Evolutionary conservation across 225 moss, liverwort and hornwort species (phyloP).

Genomic region (Thuidium tamariscinum): DNA sequence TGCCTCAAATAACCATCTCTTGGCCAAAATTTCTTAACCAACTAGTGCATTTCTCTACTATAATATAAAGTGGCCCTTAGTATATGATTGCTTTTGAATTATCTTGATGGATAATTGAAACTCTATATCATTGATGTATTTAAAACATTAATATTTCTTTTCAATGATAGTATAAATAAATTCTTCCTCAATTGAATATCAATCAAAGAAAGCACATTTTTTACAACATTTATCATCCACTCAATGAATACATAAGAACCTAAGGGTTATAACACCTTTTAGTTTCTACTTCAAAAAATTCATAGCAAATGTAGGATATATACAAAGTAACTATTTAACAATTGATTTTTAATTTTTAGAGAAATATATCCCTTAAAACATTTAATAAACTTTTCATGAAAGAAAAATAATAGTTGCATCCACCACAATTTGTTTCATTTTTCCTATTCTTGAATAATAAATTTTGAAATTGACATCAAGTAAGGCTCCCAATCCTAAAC

Average conservation of each 20-base stretch:
- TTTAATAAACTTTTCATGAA: neutral
- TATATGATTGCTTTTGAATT: too few species aligned
- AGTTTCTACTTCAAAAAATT: neutral
- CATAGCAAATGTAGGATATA: neutral
- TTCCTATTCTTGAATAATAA: neutral
- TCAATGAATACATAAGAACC: neutral
- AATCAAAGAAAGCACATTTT: neutral
- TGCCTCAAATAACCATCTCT: too few species aligned
- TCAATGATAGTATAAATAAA: neutral
- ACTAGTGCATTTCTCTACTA: too few species aligned
- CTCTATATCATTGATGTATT: too few species aligned
- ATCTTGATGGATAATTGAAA: too few species aligned
- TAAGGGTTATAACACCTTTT: neutral
- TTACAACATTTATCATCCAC: neutral
- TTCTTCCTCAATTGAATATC: neutral
- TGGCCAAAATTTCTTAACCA: too few species aligned
- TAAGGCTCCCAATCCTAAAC: neutral
- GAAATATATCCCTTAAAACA: neutral
- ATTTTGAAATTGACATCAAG: fast-evolving
- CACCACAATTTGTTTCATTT: fast-evolving
- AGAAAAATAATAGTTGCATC: neutral
- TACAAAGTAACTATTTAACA: neutral
- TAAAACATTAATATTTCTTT: neutral
- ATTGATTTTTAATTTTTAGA: neutral
- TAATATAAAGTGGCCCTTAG: too few species aligned